A percentile compares a stretch with the other conserved stretches of the same genome.
Evolutionary conservation across 306 rosid species (phyloP).

Genomic region (Corylus americana): DNA sequence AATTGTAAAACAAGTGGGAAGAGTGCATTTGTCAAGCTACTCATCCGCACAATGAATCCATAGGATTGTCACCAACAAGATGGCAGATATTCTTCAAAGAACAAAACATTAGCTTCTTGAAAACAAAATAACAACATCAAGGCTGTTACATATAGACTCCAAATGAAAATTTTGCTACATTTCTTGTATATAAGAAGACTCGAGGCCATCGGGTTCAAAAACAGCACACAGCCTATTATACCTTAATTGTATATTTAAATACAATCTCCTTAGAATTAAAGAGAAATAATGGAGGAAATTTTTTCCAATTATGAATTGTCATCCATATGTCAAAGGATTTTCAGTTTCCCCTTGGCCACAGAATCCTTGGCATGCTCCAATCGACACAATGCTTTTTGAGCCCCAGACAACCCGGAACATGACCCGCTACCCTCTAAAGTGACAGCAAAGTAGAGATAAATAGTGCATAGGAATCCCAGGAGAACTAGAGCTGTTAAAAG

Average conservation of each 20-base stretch:
- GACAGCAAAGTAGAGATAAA: slow-evolving; percentile 88
- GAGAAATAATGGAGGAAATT: slow-evolving; percentile 13
- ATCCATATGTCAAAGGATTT: slow-evolving; percentile 52
- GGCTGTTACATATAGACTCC: neutral
- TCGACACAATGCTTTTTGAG: slow-evolving; percentile 61
- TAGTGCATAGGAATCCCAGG: slow-evolving; percentile 68
- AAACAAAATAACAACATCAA: neutral
- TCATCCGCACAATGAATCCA: too few species aligned
- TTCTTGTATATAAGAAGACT: neutral
- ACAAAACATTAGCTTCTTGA: neutral
- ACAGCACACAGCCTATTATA: neutral
- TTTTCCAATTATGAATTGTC: neutral
- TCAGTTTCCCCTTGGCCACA: slow-evolving; percentile 66
- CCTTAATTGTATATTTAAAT: neutral
- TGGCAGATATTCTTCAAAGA: neutral
- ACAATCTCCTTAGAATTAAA: neutral
- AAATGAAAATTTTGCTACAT: neutral
- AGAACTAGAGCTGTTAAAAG: slow-evolving; percentile 71
- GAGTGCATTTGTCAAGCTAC: too few species aligned
- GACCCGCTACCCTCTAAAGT: slow-evolving; percentile 59
- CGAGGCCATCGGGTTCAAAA: neutral
- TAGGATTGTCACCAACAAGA: too few species aligned
- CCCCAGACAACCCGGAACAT: slow-evolving; percentile 61
- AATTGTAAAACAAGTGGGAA: too few species aligned
- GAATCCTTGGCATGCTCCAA: slow-evolving; percentile 69